Conservation (phyloP, 2,329 filamentous ascomycete genomes). For the Tolypocladium nubicola region DNA sequence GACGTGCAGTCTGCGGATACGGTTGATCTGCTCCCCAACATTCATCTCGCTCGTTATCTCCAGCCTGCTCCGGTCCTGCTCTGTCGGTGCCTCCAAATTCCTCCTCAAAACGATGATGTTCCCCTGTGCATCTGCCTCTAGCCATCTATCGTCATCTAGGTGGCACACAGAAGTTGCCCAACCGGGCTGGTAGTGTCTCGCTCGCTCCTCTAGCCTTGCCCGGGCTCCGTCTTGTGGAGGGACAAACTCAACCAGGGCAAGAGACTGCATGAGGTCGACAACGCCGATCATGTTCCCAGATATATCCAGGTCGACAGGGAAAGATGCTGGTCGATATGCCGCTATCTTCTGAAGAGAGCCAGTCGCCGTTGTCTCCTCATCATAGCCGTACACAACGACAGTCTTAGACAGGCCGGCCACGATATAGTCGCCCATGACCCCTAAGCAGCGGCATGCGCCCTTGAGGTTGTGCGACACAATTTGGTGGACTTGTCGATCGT, state of each 20-base stretch:
- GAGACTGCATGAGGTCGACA: conserved; percentile 87
- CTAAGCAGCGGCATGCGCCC: conserved; percentile 72
- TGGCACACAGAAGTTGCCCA: conserved; percentile 75
- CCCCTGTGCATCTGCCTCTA: conserved; percentile 78
- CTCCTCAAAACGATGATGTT: conserved; percentile 74
- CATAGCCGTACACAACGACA: conserved; percentile 49
- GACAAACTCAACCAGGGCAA: conserved; percentile 65
- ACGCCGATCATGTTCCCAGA: conserved; percentile 68
- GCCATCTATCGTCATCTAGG: conserved; percentile 62
- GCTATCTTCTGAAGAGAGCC: conserved; percentile 59
- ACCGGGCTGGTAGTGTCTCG: conserved; percentile 67
- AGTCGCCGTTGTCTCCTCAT: conserved; percentile 42
- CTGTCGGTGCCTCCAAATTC: conserved; percentile 61
- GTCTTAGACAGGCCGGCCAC: conserved; percentile 87
- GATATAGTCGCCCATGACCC: conserved; percentile 63
- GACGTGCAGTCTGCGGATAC: conserved; percentile 66
- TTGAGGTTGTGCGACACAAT: conserved; percentile 61
- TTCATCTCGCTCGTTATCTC: conserved; percentile 71
- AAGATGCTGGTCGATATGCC: conserved; percentile 71
- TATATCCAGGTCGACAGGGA: conserved; percentile 71
- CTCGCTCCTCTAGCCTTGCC: conserved; percentile 60
- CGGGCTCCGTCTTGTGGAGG: conserved; percentile 44
- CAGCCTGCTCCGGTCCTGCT: conserved; percentile 61
- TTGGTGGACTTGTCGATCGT: conserved; percentile 60
- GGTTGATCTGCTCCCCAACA: conserved; percentile 88